A percentile compares a stretch with the other conserved stretches of the same genome.
Evolutionary conservation across 2,329 filamentous ascomycete genomes (phyloP).

Genomic region (Orbilia oligospora): DNA sequence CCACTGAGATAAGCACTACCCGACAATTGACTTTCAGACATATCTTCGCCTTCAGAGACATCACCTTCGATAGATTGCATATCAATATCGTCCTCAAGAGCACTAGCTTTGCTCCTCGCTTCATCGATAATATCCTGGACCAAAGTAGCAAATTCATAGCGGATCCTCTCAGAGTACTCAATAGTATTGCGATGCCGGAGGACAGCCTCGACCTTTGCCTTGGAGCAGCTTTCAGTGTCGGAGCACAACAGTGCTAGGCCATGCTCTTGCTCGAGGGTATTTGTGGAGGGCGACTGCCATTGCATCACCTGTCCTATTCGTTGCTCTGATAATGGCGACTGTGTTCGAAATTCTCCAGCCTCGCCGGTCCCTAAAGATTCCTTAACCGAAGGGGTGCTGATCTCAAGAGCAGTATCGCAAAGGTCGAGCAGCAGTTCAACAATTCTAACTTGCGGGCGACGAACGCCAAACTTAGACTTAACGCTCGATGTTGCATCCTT

Average conservation of each 20-base stretch:
- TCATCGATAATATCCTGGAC: slow-evolving; percentile 97
- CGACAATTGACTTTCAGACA: slow-evolving; percentile 58
- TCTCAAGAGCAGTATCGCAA: slow-evolving; percentile 94
- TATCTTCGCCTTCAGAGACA: slow-evolving; percentile 56
- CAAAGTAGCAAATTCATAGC: slow-evolving; percentile 90
- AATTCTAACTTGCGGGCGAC: slow-evolving; percentile 89
- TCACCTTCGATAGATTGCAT: slow-evolving; percentile 64
- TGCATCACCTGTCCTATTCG: slow-evolving; percentile 93
- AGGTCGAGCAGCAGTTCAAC: slow-evolving; percentile 95
- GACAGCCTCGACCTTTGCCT: slow-evolving; percentile 91
- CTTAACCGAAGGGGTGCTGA: slow-evolving; percentile 93
- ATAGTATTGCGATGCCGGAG: slow-evolving; percentile 92
- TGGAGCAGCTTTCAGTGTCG: slow-evolving; percentile 87
- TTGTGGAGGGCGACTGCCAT: slow-evolving; percentile 94
- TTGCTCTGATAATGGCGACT: slow-evolving; percentile 95
- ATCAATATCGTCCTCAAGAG: slow-evolving; percentile 65
- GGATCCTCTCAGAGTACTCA: slow-evolving; percentile 95
- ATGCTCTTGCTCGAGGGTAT: slow-evolving; percentile 92
- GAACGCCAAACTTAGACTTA: slow-evolving; percentile 82
- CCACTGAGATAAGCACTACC: slow-evolving; percentile 55
- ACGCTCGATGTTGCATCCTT: slow-evolving; percentile 67
- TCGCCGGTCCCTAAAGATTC: slow-evolving; percentile 77
- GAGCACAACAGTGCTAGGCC: slow-evolving; percentile 88
- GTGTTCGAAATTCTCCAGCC: slow-evolving; percentile 85
- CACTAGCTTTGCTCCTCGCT: slow-evolving; percentile 84